Evolutionary conservation across 208 protist genomes (phyloP).

Genomic region (Trypanosoma theileri): DNA sequence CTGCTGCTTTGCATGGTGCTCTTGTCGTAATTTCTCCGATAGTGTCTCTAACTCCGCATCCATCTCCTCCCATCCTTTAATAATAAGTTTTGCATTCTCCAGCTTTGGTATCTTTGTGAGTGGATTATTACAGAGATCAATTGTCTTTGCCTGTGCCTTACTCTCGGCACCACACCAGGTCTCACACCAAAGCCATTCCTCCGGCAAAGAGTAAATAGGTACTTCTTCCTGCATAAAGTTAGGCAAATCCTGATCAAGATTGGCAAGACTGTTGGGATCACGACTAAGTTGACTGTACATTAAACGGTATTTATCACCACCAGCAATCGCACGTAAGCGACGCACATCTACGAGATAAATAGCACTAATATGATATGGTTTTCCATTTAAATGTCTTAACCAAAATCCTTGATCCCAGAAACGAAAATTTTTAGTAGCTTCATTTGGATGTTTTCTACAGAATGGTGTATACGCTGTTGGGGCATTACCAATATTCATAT

Average conservation of each 20-base stretch:
- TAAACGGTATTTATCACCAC: conserved; percentile 92
- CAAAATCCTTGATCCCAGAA: conserved; percentile 96
- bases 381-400: conserved; percentile 90
- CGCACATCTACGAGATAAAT: conserved; percentile 97
- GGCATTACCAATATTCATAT: conserved; percentile 94
- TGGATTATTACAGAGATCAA: conserved; percentile 98
- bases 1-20: neutral
- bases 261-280: conserved; percentile 92
- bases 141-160: conserved; percentile 95
- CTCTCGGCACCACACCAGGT: conserved; percentile 96
- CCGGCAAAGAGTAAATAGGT: conserved; percentile 95
- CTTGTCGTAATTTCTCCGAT: conserved; percentile 25
- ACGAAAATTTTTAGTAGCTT: conserved; percentile 91
- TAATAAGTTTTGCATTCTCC: conserved; percentile 88
- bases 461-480: conserved; percentile 98
- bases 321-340: conserved; percentile 78
- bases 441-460: conserved; percentile 87
- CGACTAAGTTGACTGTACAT: conserved; percentile 86
- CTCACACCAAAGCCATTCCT: conserved; percentile 99
- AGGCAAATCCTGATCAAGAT: conserved; percentile 96
- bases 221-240: conserved; percentile 95
- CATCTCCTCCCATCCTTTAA: conserved; percentile 87
- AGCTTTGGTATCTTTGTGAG: conserved; percentile 96
- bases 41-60: conserved; percentile 78
- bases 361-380: conserved; percentile 98